Percentiles rank a stretch among this genome's conserved stretches.
Evolutionary conservation across 2,329 filamentous ascomycete species (phyloP).

Genomic region (Diaporthe australafricana): DNA sequence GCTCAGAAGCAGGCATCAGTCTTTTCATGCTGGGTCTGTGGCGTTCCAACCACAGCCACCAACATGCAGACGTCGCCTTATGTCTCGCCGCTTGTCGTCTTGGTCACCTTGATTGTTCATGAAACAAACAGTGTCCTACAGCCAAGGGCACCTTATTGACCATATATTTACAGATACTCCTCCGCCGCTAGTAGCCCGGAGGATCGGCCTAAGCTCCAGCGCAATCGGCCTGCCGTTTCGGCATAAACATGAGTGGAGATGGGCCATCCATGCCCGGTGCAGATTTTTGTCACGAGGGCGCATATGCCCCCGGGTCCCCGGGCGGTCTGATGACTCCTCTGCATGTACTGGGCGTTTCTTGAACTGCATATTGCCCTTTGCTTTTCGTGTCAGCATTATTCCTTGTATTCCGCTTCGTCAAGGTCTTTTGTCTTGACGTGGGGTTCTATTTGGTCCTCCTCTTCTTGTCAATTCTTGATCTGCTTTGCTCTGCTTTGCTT

Average conservation of each 20-base stretch:
- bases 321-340: constrained; percentile 19
- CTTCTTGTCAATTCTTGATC: not conserved
- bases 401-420: not conserved
- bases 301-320: not conserved
- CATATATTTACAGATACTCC: not conserved
- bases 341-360: not conserved
- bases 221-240: constrained; percentile 18
- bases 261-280: constrained; percentile 23
- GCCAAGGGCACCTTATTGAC: not conserved
- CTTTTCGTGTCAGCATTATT: not conserved
- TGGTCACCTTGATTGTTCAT: not conserved
- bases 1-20: not conserved
- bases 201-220: constrained; percentile 15
- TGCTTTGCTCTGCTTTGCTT: not conserved
- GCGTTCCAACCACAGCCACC: not conserved
- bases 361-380: not conserved
- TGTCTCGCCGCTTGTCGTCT: not conserved
- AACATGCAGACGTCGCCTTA: not conserved
- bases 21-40: no score
- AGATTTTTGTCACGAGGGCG: constrained; percentile 27
- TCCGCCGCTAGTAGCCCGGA: constrained; percentile 19
- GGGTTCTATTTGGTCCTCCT: not conserved
- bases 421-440: not conserved
- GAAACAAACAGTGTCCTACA: not conserved
- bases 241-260: constrained; percentile 20